A percentile compares a stretch with the other conserved stretches of the same genome.
phyloP scores from a whole-genome alignment of 345 rosid species.

The Gynandropsis gynandra region DNA sequence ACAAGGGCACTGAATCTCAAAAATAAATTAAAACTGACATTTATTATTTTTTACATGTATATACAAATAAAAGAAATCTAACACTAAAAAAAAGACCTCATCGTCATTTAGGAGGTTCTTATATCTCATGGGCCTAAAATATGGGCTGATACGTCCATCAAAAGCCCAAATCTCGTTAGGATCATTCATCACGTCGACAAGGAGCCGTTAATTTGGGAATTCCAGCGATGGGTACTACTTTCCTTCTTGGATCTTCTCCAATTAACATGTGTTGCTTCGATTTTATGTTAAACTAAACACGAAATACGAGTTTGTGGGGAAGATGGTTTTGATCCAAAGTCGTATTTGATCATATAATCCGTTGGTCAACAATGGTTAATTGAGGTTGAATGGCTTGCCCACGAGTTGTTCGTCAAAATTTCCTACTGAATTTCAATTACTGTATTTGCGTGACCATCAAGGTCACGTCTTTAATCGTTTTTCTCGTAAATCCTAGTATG shows the following conservation, averaged over 20 bases:
- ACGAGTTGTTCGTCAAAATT: slow-evolving; percentile 19
- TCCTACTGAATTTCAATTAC: slow-evolving; percentile 1
- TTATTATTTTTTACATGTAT: too few relatives aligned
- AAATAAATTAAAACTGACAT: too few relatives aligned
- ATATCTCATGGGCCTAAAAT: not conserved
- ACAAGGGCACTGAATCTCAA: too few relatives aligned
- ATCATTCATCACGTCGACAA: not conserved
- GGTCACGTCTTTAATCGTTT: not conserved
- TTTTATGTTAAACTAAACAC: not conserved
- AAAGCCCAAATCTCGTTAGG: not conserved
- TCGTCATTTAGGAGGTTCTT: too few relatives aligned
- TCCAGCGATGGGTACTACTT: not conserved
- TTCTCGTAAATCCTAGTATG: not conserved
- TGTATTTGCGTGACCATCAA: not conserved
- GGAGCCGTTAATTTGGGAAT: not conserved
- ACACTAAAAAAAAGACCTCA: too few relatives aligned
- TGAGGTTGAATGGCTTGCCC: slow-evolving; percentile 2
- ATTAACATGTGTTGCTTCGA: not conserved
- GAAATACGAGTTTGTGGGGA: not conserved
- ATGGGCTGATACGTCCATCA: not conserved
- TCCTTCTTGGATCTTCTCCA: not conserved
- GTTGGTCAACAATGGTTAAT: not conserved
- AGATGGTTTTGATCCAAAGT: not conserved
- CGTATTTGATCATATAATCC: not conserved
- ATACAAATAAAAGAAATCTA: too few relatives aligned